Base-by-base conservation (phyloP, 139 green algal genomes). In the Dunaliella primolecta region DNA sequence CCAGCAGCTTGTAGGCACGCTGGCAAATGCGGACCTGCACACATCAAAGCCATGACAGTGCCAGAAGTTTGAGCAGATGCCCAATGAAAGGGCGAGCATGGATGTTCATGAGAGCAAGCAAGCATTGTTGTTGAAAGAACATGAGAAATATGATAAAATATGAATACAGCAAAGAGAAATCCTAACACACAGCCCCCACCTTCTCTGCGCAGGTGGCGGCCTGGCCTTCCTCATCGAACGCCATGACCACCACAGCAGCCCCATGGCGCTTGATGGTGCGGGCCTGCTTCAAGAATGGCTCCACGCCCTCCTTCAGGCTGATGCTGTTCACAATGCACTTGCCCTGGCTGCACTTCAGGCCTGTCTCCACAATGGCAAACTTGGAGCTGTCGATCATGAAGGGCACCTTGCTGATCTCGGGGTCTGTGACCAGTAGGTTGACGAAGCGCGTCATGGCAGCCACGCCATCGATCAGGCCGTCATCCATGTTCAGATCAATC, bases 321-420 rank as follows among this genome's bases (percentile, higher is more conserved):
- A 99, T 99, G 88, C 93, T 97, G 93, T 99, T 99, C 57, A 99
- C 96, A 84, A 99, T 99, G 94, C 92, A 97, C 93, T 99, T 99
- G 93, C 97, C 97, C 89, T 96, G 92, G 84, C 92, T 97, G 94
- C 88, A 91, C 95, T 98, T 98, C 32, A 99, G 92, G 38, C 97
- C 97, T 3, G 96, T 96, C 93, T 99, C 97, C 75, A 99, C 95
- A 55, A 99, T 98, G 89, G 95, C 88, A 89, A 99, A 99, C 91
- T 99, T 99, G 91, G 91, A 96, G 81, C 92, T 97, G 91, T 99
- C 97, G 78, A 99, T 98, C 97, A 99, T 99, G 93, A 99, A 99
- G 29, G 97, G 97, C 85, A 99, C 95, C 30, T 93, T 92, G 84
- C 90, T 94, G 86, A 96, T 94, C 91, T 99, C 97, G 7, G 97